These are phyloP conservation scores for Fusarium dimerum DNA, from an alignment of 2,329 filamentous ascomycete genomes.

Conservation along the genomic window DNA sequence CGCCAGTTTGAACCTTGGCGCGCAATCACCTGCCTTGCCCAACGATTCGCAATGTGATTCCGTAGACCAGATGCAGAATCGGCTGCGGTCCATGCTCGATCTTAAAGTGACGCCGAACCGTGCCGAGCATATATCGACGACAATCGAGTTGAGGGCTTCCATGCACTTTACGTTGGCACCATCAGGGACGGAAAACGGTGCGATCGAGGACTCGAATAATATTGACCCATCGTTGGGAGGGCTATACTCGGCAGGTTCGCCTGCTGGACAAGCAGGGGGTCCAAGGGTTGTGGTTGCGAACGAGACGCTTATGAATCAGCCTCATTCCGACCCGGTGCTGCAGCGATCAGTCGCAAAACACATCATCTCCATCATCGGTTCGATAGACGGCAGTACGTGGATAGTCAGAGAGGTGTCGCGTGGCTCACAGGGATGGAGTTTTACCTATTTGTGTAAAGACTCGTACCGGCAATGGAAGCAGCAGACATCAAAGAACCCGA, in stretches of 20 bases:
- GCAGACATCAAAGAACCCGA: slow-evolving; percentile 43
- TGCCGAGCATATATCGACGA: slow-evolving; percentile 50
- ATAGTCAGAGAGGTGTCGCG: slow-evolving; percentile 45
- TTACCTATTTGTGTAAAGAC: slow-evolving; percentile 55
- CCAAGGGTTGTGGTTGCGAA: slow-evolving; percentile 44
- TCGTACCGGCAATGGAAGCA: slow-evolving; percentile 54
- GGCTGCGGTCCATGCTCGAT: slow-evolving; percentile 43
- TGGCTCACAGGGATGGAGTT: slow-evolving; percentile 51
- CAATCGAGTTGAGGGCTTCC: slow-evolving; percentile 47
- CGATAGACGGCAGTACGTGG: slow-evolving; percentile 53
- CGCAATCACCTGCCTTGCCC: slow-evolving; percentile 21
- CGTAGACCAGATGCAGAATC: slow-evolving; percentile 47
- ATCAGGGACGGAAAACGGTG: slow-evolving; percentile 39
- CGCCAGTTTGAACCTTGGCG: slow-evolving; percentile 37
- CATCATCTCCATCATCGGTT: slow-evolving; percentile 45
- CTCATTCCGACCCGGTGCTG: slow-evolving; percentile 46
- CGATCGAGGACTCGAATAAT: slow-evolving; percentile 33
- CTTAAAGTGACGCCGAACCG: slow-evolving; percentile 48
- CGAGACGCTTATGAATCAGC: slow-evolving; percentile 51
- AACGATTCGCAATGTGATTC: slow-evolving; percentile 33
- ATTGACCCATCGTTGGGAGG: slow-evolving; percentile 39
- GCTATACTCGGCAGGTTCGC: slow-evolving; percentile 16
- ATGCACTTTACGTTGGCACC: slow-evolving; percentile 45
- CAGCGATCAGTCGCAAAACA: slow-evolving; percentile 53
- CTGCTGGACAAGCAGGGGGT: slow-evolving; percentile 10